Evolutionary conservation across 2,329 filamentous ascomycete genomes (phyloP), one percentile per base, ranked within the genome.

Genomic region (Trichoderma cornu-damae): DNA sequence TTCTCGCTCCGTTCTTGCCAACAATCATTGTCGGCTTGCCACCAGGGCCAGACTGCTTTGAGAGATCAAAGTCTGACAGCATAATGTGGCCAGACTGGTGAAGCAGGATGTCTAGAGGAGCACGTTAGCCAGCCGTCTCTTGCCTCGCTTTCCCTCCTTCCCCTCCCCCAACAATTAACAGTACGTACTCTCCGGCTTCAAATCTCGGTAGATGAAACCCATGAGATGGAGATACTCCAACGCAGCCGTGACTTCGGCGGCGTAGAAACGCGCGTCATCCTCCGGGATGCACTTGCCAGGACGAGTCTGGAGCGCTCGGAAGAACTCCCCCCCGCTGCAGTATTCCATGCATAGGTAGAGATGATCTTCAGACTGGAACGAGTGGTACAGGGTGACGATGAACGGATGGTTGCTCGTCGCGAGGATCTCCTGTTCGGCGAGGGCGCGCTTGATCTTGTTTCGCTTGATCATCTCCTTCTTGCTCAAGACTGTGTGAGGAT

Each of bases 401-500:
- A 99, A 99, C 0, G 94, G 94, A 68, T 99, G 94, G 67, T 99
- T 99, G 79, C 93, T 97, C 40, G 94, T 99, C 7, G 94, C 94
- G 54, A 99, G 79, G 63, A 99, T 99, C 73, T 99, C 94, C 71
- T 97, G 94, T 75, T 99, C 94, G 35, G 94, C 94, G 65, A 99
- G 80, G 12, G 94, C 94, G 69, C 94, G 86, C 82, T 99, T 99
- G 77, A 99, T 99, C 82, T 99, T 99, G 80, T 99, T 99, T 59
- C 94, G 88, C 79, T 99, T 99, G 75, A 99, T 99, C 94, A 99
- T 99, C 74, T 99, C 94, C 79, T 97, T 96, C 76, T 99, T 99
- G 81, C 92, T 97, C 73, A 99, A 72, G 5, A 99, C 94, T 97
- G 69, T 18, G 12, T 12, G n/a, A n/a, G n/a, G n/a, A n/a, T n/a